Conservation (phyloP, 768 basidiomycete species). For the Agrocybe pediades region DNA sequence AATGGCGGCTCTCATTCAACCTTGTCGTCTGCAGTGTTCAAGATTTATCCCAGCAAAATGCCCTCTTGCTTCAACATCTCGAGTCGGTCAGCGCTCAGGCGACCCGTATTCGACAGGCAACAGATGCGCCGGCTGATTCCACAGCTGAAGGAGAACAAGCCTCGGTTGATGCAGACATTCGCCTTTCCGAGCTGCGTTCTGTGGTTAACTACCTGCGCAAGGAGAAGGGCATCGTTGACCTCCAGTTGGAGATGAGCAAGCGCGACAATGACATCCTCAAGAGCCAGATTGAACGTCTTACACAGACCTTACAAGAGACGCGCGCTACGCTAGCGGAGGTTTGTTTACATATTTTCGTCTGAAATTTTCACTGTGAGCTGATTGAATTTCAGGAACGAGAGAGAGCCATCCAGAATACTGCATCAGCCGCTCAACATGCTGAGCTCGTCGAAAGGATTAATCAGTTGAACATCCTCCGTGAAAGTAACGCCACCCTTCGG, state of each 20-base stretch:
- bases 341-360: background rate
- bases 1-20: background rate
- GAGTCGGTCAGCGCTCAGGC: conserved; percentile 85
- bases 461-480: conserved; percentile 81
- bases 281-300: conserved; percentile 73
- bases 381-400: conserved; percentile 67
- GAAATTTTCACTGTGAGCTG: background rate
- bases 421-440: conserved; percentile 78
- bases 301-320: conserved; percentile 69
- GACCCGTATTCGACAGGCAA: conserved; percentile 73
- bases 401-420: conserved; percentile 66
- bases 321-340: conserved; percentile 74
- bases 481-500: conserved; percentile 86
- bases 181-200: conserved; percentile 72
- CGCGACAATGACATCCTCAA: conserved; percentile 76
- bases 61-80: conserved; percentile 78
- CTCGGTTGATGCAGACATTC: conserved; percentile 56
- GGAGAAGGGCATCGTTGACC: conserved; percentile 91
- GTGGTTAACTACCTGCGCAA: conserved; percentile 83
- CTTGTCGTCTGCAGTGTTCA: conserved; percentile 49
- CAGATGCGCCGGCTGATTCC: conserved; percentile 47
- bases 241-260: conserved; percentile 79
- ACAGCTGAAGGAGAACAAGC: conserved; percentile 44
- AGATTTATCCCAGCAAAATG: conserved; percentile 77
- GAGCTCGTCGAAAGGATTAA: conserved; percentile 87